Percentiles rank a stretch among this genome's conserved stretches.
Evolutionary conservation across 495 filamentous ascomycete species (phyloP).

Genomic region (Annulohypoxylon bovei): DNA sequence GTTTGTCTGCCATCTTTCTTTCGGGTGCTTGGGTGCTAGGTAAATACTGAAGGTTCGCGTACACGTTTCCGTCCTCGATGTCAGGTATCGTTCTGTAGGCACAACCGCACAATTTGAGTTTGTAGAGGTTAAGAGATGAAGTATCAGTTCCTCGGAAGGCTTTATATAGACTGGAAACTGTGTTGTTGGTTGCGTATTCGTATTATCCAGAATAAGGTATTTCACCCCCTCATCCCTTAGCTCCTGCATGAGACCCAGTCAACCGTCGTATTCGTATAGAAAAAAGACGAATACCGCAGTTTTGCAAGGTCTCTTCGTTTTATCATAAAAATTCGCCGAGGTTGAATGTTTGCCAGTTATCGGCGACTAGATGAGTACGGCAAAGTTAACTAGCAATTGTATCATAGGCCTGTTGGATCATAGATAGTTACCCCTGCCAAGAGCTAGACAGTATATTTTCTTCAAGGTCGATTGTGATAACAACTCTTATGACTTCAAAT

Average conservation of each 20-base stretch:
- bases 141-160: neutral
- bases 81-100: neutral
- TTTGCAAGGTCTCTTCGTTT: neutral
- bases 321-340: neutral
- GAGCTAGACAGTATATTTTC: neutral
- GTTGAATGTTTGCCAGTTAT: neutral
- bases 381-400: neutral
- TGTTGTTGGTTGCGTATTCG: neutral
- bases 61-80: neutral
- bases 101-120: neutral
- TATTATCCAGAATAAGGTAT: neutral
- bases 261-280: neutral
- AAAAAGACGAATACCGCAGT: neutral
- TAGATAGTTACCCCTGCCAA: neutral
- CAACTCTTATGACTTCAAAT: neutral
- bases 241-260: neutral
- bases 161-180: neutral
- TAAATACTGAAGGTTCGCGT: neutral
- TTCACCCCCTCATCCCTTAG: neutral
- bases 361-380: neutral
- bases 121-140: neutral
- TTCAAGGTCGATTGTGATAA: neutral
- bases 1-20: slow-evolving; percentile 23
- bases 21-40: neutral
- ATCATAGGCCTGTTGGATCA: neutral